These are phyloP conservation scores for Candida insectalens DNA, from an alignment of 805 yeast species.

Conservation along the genomic window DNA sequence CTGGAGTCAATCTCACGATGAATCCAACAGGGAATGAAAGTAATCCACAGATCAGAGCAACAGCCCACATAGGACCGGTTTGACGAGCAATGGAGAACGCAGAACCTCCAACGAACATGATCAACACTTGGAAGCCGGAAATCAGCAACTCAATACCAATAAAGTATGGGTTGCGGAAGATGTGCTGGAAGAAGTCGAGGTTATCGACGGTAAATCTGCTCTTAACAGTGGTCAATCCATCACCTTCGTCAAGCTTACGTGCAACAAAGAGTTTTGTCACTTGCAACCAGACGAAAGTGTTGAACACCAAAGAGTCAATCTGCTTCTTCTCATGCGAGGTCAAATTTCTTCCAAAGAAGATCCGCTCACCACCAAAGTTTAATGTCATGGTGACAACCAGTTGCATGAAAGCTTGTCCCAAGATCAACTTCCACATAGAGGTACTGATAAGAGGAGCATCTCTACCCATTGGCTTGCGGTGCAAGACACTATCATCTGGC, in stretches of 20 bases:
- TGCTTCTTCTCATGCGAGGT: constrained; percentile 41
- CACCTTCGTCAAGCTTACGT: constrained; percentile 84
- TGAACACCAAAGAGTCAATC: constrained; percentile 80
- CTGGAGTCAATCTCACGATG: constrained; percentile 74
- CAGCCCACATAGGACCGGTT: constrained; percentile 83
- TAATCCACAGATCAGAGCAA: constrained; percentile 75
- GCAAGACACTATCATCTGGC: constrained; percentile 74
- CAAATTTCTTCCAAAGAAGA: constrained; percentile 37
- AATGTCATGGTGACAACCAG: constrained; percentile 68
- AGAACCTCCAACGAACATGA: constrained; percentile 96
- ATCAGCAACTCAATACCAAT: constrained; percentile 61
- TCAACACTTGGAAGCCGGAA: constrained; percentile 75
- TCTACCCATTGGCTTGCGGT: constrained; percentile 79
- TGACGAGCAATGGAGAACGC: constrained; percentile 80
- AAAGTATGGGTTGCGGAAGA: constrained; percentile 78
- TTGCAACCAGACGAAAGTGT: constrained; percentile 96
- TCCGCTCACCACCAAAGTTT: constrained; percentile 64
- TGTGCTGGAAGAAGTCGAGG: constrained; percentile 74
- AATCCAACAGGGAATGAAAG: constrained; percentile 74
- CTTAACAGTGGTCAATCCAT: constrained; percentile 46
- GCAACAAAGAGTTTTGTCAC: constrained; percentile 88
- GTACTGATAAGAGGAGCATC: constrained; percentile 68
- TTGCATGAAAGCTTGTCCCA: constrained; percentile 79
- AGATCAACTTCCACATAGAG: constrained; percentile 98
- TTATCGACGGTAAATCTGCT: constrained; percentile 54